Evolutionary conservation across 1,139 yeast genomes (phyloP).

Genomic region (Yamadazyma blattariae): DNA sequence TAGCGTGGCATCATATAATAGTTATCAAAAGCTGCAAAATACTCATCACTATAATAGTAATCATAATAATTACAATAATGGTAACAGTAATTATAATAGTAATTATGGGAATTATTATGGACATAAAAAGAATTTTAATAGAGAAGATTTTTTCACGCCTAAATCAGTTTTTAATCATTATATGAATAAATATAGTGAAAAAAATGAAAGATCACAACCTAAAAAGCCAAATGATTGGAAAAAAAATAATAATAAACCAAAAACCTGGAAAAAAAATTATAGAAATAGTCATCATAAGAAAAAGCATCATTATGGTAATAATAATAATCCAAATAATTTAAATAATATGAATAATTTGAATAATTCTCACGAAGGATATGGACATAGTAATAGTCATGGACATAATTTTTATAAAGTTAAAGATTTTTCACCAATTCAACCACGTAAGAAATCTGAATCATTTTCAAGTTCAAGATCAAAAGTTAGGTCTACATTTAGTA

Average conservation of each 20-base stretch:
- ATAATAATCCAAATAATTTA: neutral
- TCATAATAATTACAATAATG: slow-evolving; percentile 9
- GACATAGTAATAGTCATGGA: slow-evolving; percentile 5
- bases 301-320: slow-evolving; percentile 9
- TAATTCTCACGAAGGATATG: neutral
- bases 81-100: slow-evolving; percentile 11
- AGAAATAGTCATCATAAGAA: slow-evolving; percentile 14
- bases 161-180: slow-evolving; percentile 69
- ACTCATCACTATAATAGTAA: slow-evolving; percentile 14
- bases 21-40: slow-evolving; percentile 17
- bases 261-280: slow-evolving; percentile 18
- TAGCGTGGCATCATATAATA: slow-evolving; percentile 52
- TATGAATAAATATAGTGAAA: slow-evolving; percentile 64
- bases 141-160: slow-evolving; percentile 77
- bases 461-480: slow-evolving; percentile 14
- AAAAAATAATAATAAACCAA: slow-evolving; percentile 26
- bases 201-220: slow-evolving; percentile 14
- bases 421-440: slow-evolving; percentile 12
- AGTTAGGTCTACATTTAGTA: neutral
- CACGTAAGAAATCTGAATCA: slow-evolving; percentile 26
- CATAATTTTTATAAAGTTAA: slow-evolving; percentile 12
- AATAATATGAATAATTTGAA: slow-evolving; percentile 3
- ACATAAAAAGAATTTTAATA: slow-evolving; percentile 38
- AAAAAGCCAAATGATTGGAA: slow-evolving; percentile 29
- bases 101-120: neutral